Evolutionary conservation across 2,329 filamentous ascomycete genomes (phyloP), one percentile per base, ranked within the genome.

Genomic region (Fusarium brevicatenulatum): DNA sequence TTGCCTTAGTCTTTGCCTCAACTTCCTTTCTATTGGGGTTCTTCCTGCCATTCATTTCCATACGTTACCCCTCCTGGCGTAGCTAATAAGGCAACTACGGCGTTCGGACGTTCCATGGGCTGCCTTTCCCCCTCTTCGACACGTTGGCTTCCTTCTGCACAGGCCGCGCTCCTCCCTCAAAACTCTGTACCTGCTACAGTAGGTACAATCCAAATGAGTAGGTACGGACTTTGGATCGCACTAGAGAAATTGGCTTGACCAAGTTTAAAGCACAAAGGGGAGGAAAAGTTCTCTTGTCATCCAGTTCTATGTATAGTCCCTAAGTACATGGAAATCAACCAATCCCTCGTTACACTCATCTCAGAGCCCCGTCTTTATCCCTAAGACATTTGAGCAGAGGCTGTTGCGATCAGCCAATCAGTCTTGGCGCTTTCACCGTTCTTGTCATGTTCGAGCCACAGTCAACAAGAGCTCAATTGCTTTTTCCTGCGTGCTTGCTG

Each of bases 361-460:
- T 63, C 62, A 37, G 49, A 25, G 70, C 62, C 70, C 72, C 66
- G 56, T 70, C 58, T 69, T 49, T 47, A 69, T 68, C 57, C 42
- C 32, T 44, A 55, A 63, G 64, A 71, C 53, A 55, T 63, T 49
- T 57, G 43, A 70, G 47, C 40, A 63, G 25, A 63, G 55, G 53
- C 54, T 61, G 43, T 53, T 59, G 53, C 34, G 46, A 54, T 63
- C 52, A 46, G 63, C 76, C 76, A 77, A 78, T 77, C 76, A 78
- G 44, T 49, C 71, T 53, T 67, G 64, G 65, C 66, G 64, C 67
- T 71, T 76, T 77, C 76, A 77, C 76, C 76, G 74, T 78, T 74
- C 66, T 57, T 37, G 50, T 62, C 68, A 62, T 76, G 28, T 61
- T 49, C 37, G 53, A 70, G 39, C 47, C 64, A 70, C 62, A 57